phyloP scores from a whole-genome alignment of 768 basidiomycete species.

The Boletus rufocinnamomeus region DNA sequence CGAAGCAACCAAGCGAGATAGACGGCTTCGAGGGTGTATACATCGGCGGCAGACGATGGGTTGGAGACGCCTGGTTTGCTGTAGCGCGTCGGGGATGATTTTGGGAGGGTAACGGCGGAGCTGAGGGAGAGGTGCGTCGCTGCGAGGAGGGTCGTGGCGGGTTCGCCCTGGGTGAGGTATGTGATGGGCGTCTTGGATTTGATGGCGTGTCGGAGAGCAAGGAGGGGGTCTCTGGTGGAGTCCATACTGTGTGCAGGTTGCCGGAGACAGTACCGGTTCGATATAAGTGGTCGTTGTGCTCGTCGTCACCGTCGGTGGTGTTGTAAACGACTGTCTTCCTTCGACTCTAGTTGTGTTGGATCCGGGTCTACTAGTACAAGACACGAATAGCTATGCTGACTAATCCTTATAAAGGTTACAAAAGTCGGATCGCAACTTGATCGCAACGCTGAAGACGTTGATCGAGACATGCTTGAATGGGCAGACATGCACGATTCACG shows the following conservation, averaged over 20 bases:
- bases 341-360: not conserved
- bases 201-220: conserved; percentile 63
- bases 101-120: conserved; percentile 56
- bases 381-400: not conserved
- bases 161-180: conserved; percentile 41
- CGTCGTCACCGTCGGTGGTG: not conserved
- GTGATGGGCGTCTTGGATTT: conserved; percentile 52
- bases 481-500: too few species aligned
- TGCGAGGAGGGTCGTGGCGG: conserved; percentile 49
- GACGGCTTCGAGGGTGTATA: conserved; percentile 79
- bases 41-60: conserved; percentile 43
- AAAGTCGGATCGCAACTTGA: too few species aligned
- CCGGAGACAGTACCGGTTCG: not conserved
- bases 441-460: too few species aligned
- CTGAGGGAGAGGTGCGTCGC: conserved; percentile 69
- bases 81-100: conserved; percentile 77
- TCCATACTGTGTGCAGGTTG: conserved; percentile 1
- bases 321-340: not conserved
- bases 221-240: conserved; percentile 46
- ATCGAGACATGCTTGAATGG: too few species aligned
- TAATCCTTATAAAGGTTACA: not conserved
- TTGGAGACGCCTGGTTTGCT: conserved; percentile 55
- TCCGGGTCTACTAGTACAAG: too few species aligned
- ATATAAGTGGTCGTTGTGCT: not conserved
- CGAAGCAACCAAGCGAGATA: conserved; percentile 81